Evolutionary conservation across 768 basidiomycete species (phyloP), one percentile per base, ranked within the genome.

Genomic region (Dentipellis fragilis): DNA sequence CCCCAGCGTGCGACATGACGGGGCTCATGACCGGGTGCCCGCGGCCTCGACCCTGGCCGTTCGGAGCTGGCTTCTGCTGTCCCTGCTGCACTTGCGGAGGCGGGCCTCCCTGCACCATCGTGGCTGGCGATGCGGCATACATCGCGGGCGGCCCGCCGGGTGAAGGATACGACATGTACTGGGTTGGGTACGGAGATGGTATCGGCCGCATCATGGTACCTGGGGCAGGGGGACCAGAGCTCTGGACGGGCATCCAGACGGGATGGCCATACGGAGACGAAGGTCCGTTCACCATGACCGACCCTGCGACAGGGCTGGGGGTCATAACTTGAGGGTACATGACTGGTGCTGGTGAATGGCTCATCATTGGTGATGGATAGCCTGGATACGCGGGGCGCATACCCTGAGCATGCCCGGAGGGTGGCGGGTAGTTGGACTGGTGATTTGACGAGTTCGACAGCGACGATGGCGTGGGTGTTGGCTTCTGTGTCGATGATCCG

Each of bases 301-400:
- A 74, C 54, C 71, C 69, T 35, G 84, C 82, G 16, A 85, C 77
- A 52, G 85, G 84, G 58, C 83, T 89, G 3, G 81, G 72, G 10
- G 77, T 68, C 64, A 83, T 76, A 17, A 78, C 72, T 59, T 75
- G 78, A 29, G 80, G 71, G 67, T 89, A 90, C 72, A 87, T 74
- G n/a, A 73, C 71, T 37, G 85, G 84, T 56, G 74, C 80, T 4
- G 87, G 86, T 14, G 87, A 81, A 64, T 84, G 84, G 59, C 79
- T 81, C 71, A 87, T 75, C 76, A 89, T 82, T 2, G 86, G 81
- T 12, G 87, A 82, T 21, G 79, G 72, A 65, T 88, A 87, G 19
- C 76, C 62, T 21, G 72, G 67, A 70, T 85, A 89, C 45, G 74
- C 67, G 11, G 80, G 75, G 12, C 85, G 80, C 63, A 83, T 72